Base-by-base conservation (phyloP, 2,329 filamentous ascomycete species). In the Acrocalymma vagum region DNA sequence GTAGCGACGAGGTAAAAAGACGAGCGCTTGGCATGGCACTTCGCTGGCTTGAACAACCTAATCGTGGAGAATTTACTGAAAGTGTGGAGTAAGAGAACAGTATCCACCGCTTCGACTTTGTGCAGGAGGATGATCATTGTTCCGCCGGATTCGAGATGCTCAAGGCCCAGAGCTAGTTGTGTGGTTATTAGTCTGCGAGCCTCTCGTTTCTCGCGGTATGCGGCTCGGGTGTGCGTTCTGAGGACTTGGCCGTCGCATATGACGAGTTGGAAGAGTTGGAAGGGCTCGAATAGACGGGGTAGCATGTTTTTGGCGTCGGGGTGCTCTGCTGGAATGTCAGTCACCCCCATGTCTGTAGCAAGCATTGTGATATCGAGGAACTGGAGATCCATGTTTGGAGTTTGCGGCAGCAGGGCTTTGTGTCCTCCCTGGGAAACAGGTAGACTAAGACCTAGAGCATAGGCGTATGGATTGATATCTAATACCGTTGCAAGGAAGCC, bases 1-100 rank as follows among this genome's bases (percentile, higher is more conserved):
- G 57, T 71, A 2, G 78, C 78, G 8, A 83, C 45, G 53, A 82
- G 63, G 51, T 83, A 83, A 47, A 82, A 83, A 0, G 78, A 81
- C 0, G 73, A 77, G 4, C 72, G 62, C 14, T 60, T 75, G 2
- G 51, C 55, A 42, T 82, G 76, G 3, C 42, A 51, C 1, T 6
- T 55, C 2, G 6, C 47, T 0, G 76, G 77, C 52, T 83, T 83
- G 55, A 71, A 76, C 0, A 80, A 48, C 15, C 42, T 27, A 0
- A 81, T 51, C 0, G 54, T 29, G 0, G 76, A 62, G 38, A 82
- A 78, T n/a, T 59, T 53, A 10, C 37, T 48, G 26, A 82, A 76
- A 0, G 45, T 55, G 10, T 68, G 53, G 8, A 83, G 28, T 0
- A 76, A 29, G 0, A 53, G 29, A 2, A 74, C 58, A 0, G 65